phyloP scores from a whole-genome alignment of 2,329 filamentous ascomycete genomes.

The Septoria petroselini region DNA sequence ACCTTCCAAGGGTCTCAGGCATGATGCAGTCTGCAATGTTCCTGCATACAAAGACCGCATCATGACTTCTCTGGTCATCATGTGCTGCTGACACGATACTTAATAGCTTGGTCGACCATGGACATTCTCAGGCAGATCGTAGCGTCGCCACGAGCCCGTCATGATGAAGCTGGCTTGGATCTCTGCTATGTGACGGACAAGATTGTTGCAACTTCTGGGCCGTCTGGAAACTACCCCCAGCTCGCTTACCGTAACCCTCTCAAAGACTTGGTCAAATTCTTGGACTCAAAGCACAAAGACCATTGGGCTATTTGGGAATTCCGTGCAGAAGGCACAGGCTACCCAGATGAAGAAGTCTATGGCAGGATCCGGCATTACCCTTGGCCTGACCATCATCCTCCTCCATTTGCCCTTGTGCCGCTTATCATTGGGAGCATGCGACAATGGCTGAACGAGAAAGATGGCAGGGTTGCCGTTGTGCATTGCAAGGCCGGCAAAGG shows the following conservation, averaged over 20 bases:
- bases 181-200: conserved; percentile 92
- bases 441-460: conserved; percentile 67
- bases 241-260: conserved; percentile 92
- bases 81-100: no score
- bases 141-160: conserved; percentile 76
- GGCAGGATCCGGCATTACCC: conserved; percentile 84
- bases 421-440: conserved; percentile 89
- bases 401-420: conserved; percentile 84
- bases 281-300: conserved; percentile 77
- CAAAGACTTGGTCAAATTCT: conserved; percentile 78
- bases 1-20: no score
- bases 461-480: conserved; percentile 73
- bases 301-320: conserved; percentile 99
- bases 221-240: conserved; percentile 83
- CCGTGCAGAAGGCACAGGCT: conserved; percentile 91
- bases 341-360: conserved; percentile 86
- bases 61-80: no score
- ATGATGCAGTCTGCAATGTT: no score
- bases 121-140: conserved; percentile 80
- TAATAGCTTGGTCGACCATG: conserved; percentile 9
- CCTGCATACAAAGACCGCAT: no score
- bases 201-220: conserved; percentile 76
- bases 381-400: conserved; percentile 95
- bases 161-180: conserved; percentile 84
- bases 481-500: conserved; percentile 98